Base-by-base conservation (phyloP, 1,284 basidiomycete species). In the Ceratobasidium sp. region DNA sequence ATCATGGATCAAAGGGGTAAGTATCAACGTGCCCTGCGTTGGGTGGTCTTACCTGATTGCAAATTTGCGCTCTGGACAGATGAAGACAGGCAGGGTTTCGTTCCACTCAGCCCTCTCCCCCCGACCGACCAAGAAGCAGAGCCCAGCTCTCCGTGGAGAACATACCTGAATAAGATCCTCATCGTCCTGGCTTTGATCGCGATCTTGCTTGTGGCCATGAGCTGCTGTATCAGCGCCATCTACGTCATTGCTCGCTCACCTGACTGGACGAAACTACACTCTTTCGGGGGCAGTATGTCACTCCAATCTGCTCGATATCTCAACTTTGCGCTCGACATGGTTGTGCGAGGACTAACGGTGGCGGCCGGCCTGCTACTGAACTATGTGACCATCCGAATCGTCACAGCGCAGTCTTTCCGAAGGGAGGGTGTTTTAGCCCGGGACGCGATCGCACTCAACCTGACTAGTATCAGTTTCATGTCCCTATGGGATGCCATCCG, bases 241-340 rank as follows among this genome's bases (percentile, higher is more conserved):
- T 62, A 41, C 39, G 39, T 29, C n/a, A 46, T 62, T 11, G 24
- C 39, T 11, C 61, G 24, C 14, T 41, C 22, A 16, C 13, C 24
- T 16, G 41, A 46, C 39, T 62, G 61, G 61, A 62, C 61, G 5
- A 14, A n/a, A 8, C 24, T 62, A 14, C 37, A 62, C 22, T 27
- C 39, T 9, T 62, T 62, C 39, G 61, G 61, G 11, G 22, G 11
- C 9, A 22, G 19, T 8, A 43, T 62, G 37, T 46, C 61, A 4
- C 39, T 62, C 24, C 39, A 62, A n/a, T 27, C 39, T 19, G 61
- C 61, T 46, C 61, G 61, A 29, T 62, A 62, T 16, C 22, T 62
- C 19, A 62, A 62, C 22, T 62, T 46, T 29, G 39, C 39, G 6
- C 37, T 62, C 11, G 61, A 62, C 41, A 62, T 62, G 39, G 22